Base-by-base conservation (phyloP, 305 asterid genomes). In the Petunia hybrid region DNA sequence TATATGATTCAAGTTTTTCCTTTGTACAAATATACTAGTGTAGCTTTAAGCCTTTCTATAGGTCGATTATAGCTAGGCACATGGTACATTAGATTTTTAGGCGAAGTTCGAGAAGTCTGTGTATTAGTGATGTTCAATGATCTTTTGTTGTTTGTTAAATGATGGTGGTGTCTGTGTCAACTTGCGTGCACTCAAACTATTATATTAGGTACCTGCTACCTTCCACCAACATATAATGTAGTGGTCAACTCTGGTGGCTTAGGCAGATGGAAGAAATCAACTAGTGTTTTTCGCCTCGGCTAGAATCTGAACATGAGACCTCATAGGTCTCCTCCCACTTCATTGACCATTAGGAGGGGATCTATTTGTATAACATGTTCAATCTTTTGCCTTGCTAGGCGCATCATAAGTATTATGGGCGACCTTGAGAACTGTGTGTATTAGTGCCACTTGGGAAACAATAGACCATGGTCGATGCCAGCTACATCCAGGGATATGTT, bases 341-440 rank as follows among this genome's bases (percentile, higher is more conserved):
- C n/a, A n/a, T n/a, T n/a, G n/a, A n/a, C n/a, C n/a, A n/a, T n/a
- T n/a, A n/a, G n/a, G n/a, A n/a, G n/a, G 14, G 78, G 62, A 51
- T 36, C 36, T 12, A 73, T 35, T 36, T 73, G 45, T 73, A 31
- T 48, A 45, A 36, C 63, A 36, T 48, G 35, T n/a, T n/a, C n/a
- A n/a, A n/a, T n/a, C n/a, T n/a, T n/a, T 45, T 45, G 59, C 9
- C 42, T 70, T 45, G 56, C 41, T 31, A 35, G 41, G 43, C 60
- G 1, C 10, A 1, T 31, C 1, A 22, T 0, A 16, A 1, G 16
- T 46, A 42, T 70, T 43, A 42, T 2, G 39, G n/a, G 4, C n/a
- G 42, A 68, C 77, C 4, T 70, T 70, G 77, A 70, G 61, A 42
- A 70, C 31, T 41, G 46, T 35, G 6, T 48, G 35, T 48, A 8